phyloP scores from a whole-genome alignment of 345 rosid species.

The Trapa incisa region DNA sequence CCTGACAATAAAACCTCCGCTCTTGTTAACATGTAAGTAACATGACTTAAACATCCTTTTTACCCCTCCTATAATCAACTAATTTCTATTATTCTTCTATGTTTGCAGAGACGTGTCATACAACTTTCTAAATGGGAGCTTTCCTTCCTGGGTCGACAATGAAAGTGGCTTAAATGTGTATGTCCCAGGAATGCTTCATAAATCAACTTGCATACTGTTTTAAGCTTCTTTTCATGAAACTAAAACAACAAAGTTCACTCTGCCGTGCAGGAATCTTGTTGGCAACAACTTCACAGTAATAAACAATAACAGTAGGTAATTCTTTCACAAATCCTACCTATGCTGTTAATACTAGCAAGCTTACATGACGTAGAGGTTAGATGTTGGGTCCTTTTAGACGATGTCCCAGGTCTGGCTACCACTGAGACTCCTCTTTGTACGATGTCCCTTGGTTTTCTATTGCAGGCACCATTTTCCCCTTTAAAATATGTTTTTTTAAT shows the following conservation, averaged over 20 bases:
- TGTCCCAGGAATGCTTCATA: slow-evolving; percentile 5
- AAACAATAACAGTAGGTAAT: slow-evolving; percentile 17
- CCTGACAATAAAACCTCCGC: slow-evolving; percentile 32
- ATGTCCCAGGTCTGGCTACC: not conserved
- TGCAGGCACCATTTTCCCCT: no score
- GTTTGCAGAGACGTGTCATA: slow-evolving; percentile 64
- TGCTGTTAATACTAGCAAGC: not conserved
- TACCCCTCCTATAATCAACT: not conserved
- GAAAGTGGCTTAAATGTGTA: slow-evolving; percentile 32
- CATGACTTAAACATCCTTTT: no score
- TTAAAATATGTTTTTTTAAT: no score
- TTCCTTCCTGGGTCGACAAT: slow-evolving; percentile 56
- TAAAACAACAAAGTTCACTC: not conserved
- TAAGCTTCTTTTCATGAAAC: no score
- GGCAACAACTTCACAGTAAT: slow-evolving; percentile 53
- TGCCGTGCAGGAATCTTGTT: slow-evolving; percentile 45
- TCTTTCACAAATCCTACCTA: slow-evolving; percentile 10
- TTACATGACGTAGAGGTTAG: not conserved
- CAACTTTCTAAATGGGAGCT: slow-evolving; percentile 47
- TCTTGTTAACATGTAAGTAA: slow-evolving; percentile 45
- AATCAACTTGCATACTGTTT: no score
- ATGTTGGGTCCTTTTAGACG: not conserved
- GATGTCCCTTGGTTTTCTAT: no score
- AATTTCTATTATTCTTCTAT: not conserved
- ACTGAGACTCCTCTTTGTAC: not conserved